Evolutionary conservation across 495 filamentous ascomycete species (phyloP).

Genomic region (Daldinia concentrica): DNA sequence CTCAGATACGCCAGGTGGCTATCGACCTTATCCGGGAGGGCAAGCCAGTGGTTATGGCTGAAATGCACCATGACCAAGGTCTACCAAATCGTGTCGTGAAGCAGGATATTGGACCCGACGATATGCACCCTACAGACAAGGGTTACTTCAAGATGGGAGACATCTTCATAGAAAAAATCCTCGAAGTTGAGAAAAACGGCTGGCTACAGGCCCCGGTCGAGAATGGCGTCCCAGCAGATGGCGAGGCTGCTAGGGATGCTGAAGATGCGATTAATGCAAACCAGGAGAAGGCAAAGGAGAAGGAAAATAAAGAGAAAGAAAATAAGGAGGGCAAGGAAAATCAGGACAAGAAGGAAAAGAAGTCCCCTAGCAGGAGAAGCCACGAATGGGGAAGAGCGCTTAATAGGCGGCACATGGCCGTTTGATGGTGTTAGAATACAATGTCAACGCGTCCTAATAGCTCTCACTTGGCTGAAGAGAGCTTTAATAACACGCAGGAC

Average conservation of each 20-base stretch:
- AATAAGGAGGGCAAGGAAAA: neutral
- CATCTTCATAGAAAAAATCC: conserved; percentile 55
- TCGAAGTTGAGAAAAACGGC: conserved; percentile 48
- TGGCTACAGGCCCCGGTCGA: conserved; percentile 48
- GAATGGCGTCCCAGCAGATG: conserved; percentile 47
- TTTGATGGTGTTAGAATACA: neutral
- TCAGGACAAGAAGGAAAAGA: conserved; percentile 5
- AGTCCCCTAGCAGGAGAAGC: neutral
- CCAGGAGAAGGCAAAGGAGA: conserved; percentile 29
- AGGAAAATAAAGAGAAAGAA: conserved; percentile 10
- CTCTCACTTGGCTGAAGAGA: neutral
- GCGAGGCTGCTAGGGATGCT: conserved; percentile 43
- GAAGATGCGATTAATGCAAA: conserved; percentile 40
- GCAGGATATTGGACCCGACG: conserved; percentile 40
- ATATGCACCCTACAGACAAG: conserved; percentile 55
- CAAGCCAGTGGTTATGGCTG: conserved; percentile 41
- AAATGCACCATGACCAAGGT: conserved; percentile 42
- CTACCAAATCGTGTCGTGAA: conserved; percentile 43
- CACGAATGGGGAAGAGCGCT: neutral
- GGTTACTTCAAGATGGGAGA: conserved; percentile 59
- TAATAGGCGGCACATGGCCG: conserved; percentile 4
- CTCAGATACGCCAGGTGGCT: conserved; percentile 49
- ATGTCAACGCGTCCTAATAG: neutral
- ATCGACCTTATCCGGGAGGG: conserved; percentile 51
- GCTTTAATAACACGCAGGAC: neutral